These are phyloP conservation scores for Jatropha curcas DNA, from an alignment of 345 rosid genomes.

Conservation along the genomic window DNA sequence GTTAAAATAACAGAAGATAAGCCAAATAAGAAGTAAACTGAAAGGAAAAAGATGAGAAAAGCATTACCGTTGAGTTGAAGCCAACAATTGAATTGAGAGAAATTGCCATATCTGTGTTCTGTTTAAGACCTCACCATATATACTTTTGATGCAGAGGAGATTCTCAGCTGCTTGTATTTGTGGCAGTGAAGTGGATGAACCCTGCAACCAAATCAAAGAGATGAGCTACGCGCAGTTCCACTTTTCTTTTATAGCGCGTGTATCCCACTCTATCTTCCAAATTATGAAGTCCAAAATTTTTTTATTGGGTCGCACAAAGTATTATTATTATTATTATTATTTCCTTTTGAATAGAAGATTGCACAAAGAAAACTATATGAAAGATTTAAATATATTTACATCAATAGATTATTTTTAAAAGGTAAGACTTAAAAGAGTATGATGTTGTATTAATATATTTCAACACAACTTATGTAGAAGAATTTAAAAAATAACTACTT, in stretches of 20 bases:
- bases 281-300: too few relatives aligned
- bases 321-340: too few relatives aligned
- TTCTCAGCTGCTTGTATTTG: slow-evolving; percentile 1
- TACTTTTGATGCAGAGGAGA: slow-evolving; percentile 1
- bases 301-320: too few relatives aligned
- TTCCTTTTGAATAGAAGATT: too few relatives aligned
- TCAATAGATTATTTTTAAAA: too few relatives aligned
- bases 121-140: slow-evolving; percentile 27
- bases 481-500: too few relatives aligned
- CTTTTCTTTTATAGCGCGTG: slow-evolving; percentile 9
- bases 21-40: background rate
- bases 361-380: too few relatives aligned
- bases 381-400: too few relatives aligned
- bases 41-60: background rate
- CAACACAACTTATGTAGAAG: too few relatives aligned
- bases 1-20: background rate
- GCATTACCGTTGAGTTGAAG: slow-evolving; percentile 33
- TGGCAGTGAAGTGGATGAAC: slow-evolving; percentile 15
- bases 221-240: background rate
- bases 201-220: background rate
- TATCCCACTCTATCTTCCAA: slow-evolving; percentile 23
- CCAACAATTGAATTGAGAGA: slow-evolving; percentile 41
- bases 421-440: too few relatives aligned
- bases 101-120: slow-evolving; percentile 31
- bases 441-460: too few relatives aligned